Conservation (phyloP, 2,329 filamentous ascomycete genomes). For the Colletotrichum costaricense region DNA sequence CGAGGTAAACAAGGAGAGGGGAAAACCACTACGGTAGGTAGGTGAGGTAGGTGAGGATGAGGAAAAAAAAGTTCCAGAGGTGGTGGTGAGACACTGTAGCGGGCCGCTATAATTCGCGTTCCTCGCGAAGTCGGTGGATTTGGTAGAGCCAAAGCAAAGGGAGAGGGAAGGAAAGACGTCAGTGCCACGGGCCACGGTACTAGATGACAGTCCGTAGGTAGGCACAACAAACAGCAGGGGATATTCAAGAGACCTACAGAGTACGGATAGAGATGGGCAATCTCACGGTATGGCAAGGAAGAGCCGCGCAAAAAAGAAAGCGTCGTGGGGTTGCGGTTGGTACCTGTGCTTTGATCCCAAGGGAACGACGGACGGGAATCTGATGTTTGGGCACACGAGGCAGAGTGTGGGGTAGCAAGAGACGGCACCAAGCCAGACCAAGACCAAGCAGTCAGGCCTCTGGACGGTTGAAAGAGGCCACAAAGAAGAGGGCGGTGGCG, state of each 20-base stretch:
- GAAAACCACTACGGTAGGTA: neutral
- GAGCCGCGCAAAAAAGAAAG: neutral
- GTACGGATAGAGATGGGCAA: neutral
- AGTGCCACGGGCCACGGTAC: neutral
- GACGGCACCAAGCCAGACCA: neutral
- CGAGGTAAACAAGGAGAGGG: neutral
- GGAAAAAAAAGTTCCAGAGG: neutral
- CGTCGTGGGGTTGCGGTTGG: neutral
- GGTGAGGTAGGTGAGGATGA: neutral
- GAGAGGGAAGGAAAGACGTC: neutral
- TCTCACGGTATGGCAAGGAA: neutral
- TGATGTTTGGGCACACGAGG: constrained; percentile 18
- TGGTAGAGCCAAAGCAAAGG: neutral
- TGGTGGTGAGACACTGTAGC: constrained; percentile 19
- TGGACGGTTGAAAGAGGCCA: neutral
- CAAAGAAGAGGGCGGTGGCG: constrained; percentile 13
- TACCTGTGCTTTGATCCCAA: neutral
- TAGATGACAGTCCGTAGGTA: neutral
- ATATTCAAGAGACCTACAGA: neutral
- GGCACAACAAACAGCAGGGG: neutral
- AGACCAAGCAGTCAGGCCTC: neutral
- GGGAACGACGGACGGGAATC: neutral
- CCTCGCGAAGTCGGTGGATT: neutral
- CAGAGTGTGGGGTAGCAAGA: constrained; percentile 27
- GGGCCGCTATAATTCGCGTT: constrained; percentile 16